These are phyloP conservation scores for Aspergillus novoparasiticus DNA, from an alignment of 2,329 filamentous ascomycete species.

Conservation along the genomic window DNA sequence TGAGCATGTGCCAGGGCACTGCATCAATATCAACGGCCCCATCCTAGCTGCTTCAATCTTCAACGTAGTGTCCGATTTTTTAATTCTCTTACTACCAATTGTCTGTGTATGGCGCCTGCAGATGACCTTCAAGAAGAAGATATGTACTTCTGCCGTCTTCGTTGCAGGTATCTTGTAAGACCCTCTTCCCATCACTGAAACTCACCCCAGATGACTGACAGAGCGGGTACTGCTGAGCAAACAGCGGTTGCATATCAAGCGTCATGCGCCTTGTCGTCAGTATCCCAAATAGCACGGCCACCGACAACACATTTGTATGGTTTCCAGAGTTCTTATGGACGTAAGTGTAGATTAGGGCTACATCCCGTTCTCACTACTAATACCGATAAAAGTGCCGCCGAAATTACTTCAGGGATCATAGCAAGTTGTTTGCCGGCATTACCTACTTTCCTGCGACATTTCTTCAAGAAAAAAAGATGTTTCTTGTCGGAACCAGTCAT, in stretches of 20 bases:
- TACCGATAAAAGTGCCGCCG: conserved; percentile 13
- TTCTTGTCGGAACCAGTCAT: conserved; percentile 7
- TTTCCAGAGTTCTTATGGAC: conserved; percentile 30
- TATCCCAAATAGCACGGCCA: conserved; percentile 17
- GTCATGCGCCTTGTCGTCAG: conserved; percentile 28
- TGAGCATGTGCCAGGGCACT: conserved; percentile 19
- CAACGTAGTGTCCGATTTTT: conserved; percentile 27
- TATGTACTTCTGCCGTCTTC: conserved; percentile 26
- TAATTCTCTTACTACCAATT: conserved; percentile 28
- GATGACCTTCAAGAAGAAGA: conserved; percentile 21
- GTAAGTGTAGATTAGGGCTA: conserved; percentile 15
- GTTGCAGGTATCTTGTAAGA: conserved; percentile 26
- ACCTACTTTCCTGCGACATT: conserved; percentile 26
- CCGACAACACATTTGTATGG: conserved; percentile 27
- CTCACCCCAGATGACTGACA: neutral
- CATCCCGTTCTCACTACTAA: neutral
- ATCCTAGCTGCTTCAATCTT: conserved; percentile 24
- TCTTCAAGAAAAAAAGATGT: conserved; percentile 20
- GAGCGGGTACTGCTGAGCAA: neutral
- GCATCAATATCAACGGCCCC: conserved; percentile 26
- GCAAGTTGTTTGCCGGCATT: conserved; percentile 27
- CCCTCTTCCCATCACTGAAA: neutral
- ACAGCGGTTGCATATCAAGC: conserved; percentile 26
- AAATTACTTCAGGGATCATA: conserved; percentile 29
- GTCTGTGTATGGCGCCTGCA: conserved; percentile 26